Percentiles rank a stretch among this genome's conserved stretches.
Conservation (phyloP, 225 moss, liverwort and hornwort genomes). For the Lunularia cruciata region DNA sequence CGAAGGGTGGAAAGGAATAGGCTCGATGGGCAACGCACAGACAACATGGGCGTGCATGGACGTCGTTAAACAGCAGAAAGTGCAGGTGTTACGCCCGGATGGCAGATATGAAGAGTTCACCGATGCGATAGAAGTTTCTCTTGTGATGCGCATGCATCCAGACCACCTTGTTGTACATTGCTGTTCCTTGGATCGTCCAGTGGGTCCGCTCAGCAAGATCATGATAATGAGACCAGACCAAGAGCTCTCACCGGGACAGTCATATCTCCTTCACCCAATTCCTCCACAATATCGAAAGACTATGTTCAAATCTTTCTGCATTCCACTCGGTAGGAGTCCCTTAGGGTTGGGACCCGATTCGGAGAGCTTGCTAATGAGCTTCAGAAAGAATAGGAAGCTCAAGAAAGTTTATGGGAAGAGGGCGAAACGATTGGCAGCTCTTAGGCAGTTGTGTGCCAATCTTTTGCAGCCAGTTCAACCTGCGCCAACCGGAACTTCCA, state of each 20-base stretch:
- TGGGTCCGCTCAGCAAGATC: conserved; percentile 9
- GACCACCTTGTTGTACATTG: conserved; percentile 44
- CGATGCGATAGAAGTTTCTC: conserved; percentile 18
- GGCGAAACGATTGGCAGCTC: conserved; percentile 12
- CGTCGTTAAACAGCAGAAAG: neutral
- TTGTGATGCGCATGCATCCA: conserved; percentile 37
- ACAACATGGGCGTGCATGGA: conserved; percentile 9
- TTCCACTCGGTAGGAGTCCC: conserved; percentile 1
- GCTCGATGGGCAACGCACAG: conserved; percentile 5
- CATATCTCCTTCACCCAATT: conserved; percentile 38
- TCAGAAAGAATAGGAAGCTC: neutral
- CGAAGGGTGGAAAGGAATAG: no score
- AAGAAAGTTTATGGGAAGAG: conserved; percentile 7
- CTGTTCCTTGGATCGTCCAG: conserved; percentile 5
- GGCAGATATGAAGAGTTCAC: conserved; percentile 23
- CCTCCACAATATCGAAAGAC: conserved; percentile 19
- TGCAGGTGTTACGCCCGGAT: conserved; percentile 32
- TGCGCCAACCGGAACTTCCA: neutral
- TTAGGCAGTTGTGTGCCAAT: conserved; percentile 6
- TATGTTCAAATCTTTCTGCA: conserved; percentile 7
- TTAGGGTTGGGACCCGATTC: neutral
- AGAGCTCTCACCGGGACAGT: conserved; percentile 32
- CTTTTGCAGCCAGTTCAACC: conserved; percentile 23
- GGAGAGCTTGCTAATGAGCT: neutral
- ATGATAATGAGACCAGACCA: conserved; percentile 31